phyloP scores from a whole-genome alignment of 1,284 basidiomycete genomes.

The Xerocomus minutiporus region DNA sequence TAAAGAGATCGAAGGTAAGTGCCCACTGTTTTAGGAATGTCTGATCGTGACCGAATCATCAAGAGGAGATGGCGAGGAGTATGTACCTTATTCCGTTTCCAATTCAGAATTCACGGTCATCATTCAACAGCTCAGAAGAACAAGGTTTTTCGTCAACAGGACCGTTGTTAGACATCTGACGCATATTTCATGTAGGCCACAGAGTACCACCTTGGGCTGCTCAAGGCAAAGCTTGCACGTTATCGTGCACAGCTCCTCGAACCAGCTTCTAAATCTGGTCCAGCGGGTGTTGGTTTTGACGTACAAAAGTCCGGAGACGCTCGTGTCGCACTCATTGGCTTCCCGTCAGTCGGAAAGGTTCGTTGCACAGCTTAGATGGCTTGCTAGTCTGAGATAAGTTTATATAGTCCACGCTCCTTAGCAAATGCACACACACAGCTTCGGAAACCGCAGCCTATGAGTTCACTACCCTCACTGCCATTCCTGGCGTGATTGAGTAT shows the following conservation, averaged over 20 bases:
- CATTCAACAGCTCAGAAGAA: slow-evolving; percentile 77
- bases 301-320: slow-evolving; percentile 95
- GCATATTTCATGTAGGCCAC: slow-evolving; percentile 60
- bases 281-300: slow-evolving; percentile 85
- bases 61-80: slow-evolving; percentile 93
- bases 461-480: slow-evolving; percentile 92
- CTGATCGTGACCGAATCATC: slow-evolving; percentile 10
- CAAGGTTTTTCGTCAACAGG: slow-evolving; percentile 46
- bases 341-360: slow-evolving; percentile 91
- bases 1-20: slow-evolving; percentile 86
- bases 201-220: slow-evolving; percentile 84
- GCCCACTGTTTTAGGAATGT: neutral
- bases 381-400: slow-evolving; percentile 8
- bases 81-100: slow-evolving; percentile 1
- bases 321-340: slow-evolving; percentile 89
- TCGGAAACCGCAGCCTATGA: slow-evolving; percentile 92
- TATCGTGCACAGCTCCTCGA: slow-evolving; percentile 89
- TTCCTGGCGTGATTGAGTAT: slow-evolving; percentile 92
- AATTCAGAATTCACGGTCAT: slow-evolving; percentile 4
- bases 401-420: slow-evolving; percentile 82
- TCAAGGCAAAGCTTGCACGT: slow-evolving; percentile 89
- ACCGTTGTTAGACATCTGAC: slow-evolving; percentile 14
- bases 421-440: slow-evolving; percentile 87
- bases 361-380: slow-evolving; percentile 8
- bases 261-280: slow-evolving; percentile 76